Percentiles rank a stretch among this genome's conserved stretches.
Conservation (phyloP, 2,329 filamentous ascomycete genomes). For the Bipolaris sorokiniana region DNA sequence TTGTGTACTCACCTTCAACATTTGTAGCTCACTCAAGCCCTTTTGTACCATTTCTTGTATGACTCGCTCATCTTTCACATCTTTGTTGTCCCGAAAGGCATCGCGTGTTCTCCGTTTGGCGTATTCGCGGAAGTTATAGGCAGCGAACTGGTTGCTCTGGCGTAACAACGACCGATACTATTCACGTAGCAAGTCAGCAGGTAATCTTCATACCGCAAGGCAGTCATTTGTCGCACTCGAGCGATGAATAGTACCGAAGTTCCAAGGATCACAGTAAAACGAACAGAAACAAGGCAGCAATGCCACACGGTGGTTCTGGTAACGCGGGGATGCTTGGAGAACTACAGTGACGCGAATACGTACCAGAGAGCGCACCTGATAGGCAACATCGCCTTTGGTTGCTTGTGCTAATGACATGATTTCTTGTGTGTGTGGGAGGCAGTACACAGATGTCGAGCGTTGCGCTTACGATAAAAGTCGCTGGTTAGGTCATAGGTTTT, state of each 20-base stretch:
- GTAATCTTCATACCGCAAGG: not conserved
- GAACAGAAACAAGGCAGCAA: not conserved
- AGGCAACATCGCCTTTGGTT: conserved; percentile 46
- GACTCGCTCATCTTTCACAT: conserved; percentile 73
- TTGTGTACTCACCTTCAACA: conserved; percentile 74
- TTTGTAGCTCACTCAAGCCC: conserved; percentile 83
- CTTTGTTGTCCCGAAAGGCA: conserved; percentile 82
- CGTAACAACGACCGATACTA: conserved; percentile 93
- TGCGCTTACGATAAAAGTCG: conserved; percentile 42
- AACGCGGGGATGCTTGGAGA: conserved; percentile 1
- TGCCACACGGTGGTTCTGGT: not conserved
- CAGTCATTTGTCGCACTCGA: not conserved
- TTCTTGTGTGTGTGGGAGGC: conserved; percentile 13
- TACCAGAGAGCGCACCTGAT: conserved; percentile 51
- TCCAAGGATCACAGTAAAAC: not conserved
- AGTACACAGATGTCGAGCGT: conserved; percentile 29
- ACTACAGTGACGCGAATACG: conserved; percentile 20
- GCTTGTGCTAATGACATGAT: conserved; percentile 46
- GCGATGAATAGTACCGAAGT: not conserved
- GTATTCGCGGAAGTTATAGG: conserved; percentile 98
- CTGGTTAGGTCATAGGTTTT: conserved; percentile 44
- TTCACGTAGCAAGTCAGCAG: not conserved
- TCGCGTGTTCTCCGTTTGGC: conserved; percentile 88
- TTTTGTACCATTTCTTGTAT: conserved; percentile 90
- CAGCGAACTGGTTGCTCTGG: conserved; percentile 83